Base-by-base conservation (phyloP, 1,284 basidiomycete species). In the Gastroboletus turbinatus region DNA sequence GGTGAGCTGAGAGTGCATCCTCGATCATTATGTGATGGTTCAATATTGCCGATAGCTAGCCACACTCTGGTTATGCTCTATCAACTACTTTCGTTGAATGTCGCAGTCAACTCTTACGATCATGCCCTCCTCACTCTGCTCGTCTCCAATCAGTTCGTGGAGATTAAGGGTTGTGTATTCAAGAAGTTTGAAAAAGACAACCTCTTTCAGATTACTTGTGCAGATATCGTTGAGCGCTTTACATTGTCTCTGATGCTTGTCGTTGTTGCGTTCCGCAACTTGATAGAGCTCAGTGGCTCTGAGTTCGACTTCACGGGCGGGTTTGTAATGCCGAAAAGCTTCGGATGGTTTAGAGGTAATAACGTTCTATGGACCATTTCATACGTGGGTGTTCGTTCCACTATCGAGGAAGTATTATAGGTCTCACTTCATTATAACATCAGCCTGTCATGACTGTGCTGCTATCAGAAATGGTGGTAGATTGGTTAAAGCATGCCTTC, bases 151-250 rank as follows among this genome's bases (percentile, higher is more conserved):
- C 97, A 99, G 71, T 99, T 99, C 68, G 96, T 99, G 46, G 97
- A 99, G 76, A 99, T 99, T 76, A 99, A 99, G 75, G 96, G 96
- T 38, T 96, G 90, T 65, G 97, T 99, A 0, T 99, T 99, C 83
- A 99, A 99, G 75, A 98, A 93, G 72, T 99, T 99, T 65, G 97
- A 99, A 72, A 99, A 98, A 73, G 97, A 99, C 68, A 98, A 93
- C 67, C 82, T 99, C n/a, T 98, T 99, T 70, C 97, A 99, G 72
- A 96, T 99, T 61, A 97, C 95, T 55, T 98, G 95, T 67, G 96
- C 95, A 60, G 97, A 99, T 72, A 98, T 99, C 60, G 97, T 99
- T 29, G 97, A 99, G 73, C 88, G 97, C 2, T 99, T 99, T 68
- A 95, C 94, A 8, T 82, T 99, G 5, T 82, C 86, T 9, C 74